phyloP scores from a whole-genome alignment of 2,329 filamentous ascomycete species.

The Ophiostoma angusticollis region DNA sequence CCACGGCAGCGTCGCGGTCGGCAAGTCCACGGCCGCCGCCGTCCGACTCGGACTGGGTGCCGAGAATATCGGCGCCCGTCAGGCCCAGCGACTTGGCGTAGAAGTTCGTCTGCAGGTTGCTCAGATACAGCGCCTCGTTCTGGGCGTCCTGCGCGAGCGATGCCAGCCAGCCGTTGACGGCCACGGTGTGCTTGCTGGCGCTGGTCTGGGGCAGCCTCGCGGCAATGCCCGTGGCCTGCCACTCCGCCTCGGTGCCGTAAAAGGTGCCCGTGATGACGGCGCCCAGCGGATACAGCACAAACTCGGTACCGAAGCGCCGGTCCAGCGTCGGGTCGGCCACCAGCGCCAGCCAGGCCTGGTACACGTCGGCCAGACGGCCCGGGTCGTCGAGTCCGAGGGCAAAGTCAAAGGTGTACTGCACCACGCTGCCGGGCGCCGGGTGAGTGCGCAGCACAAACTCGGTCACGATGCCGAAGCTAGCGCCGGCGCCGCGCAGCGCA shows the following conservation, averaged over 20 bases:
- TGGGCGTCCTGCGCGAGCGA: slow-evolving; percentile 41
- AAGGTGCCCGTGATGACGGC: slow-evolving; percentile 47
- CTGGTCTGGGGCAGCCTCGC: slow-evolving; percentile 31
- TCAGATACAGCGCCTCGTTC: slow-evolving; percentile 32
- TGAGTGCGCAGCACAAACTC: slow-evolving; percentile 44
- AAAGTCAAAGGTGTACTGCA: slow-evolving; percentile 47
- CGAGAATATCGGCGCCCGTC: slow-evolving; percentile 33
- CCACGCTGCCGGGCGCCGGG: slow-evolving; percentile 38
- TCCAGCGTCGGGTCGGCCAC: slow-evolving; percentile 41
- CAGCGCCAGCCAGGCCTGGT: slow-evolving; percentile 45
- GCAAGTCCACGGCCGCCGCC: slow-evolving; percentile 35
- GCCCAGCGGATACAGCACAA: slow-evolving; percentile 40
- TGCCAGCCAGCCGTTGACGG: slow-evolving; percentile 50
- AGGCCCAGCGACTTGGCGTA: slow-evolving; percentile 47
- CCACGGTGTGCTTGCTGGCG: slow-evolving; percentile 25
- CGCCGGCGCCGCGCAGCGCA: slow-evolving; percentile 40
- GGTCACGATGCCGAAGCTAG: slow-evolving; percentile 44
- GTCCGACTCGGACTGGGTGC: slow-evolving; percentile 20
- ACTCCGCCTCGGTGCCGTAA: slow-evolving; percentile 47
- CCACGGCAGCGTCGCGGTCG: slow-evolving; percentile 30
- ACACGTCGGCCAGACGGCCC: slow-evolving; percentile 34
- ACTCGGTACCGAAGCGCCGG: slow-evolving; percentile 43
- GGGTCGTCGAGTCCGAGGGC: slow-evolving; percentile 37
- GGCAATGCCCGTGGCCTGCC: slow-evolving; percentile 35
- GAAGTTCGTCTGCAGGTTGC: slow-evolving; percentile 37